Evolutionary conservation across 2,329 filamentous ascomycete species (phyloP).

Genomic region (Botrytis galanthina): DNA sequence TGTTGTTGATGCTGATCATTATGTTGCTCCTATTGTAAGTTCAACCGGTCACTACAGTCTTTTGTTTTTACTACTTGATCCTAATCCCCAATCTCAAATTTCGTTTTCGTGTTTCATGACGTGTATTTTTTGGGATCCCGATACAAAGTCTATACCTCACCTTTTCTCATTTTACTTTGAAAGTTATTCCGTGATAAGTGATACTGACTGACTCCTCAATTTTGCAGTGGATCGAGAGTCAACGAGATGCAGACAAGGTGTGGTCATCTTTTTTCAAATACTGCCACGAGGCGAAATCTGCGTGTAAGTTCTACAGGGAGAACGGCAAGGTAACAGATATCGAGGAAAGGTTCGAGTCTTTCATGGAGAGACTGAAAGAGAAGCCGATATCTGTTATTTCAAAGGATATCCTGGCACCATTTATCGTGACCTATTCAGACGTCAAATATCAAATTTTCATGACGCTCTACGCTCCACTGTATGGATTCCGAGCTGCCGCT

Average conservation of each 20-base stretch:
- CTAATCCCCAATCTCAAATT: not conserved
- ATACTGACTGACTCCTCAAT: not conserved
- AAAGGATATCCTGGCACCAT: conserved; percentile 24
- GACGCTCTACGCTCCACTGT: conserved; percentile 34
- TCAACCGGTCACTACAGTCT: not conserved
- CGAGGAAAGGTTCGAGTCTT: conserved; percentile 29
- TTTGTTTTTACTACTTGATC: not conserved
- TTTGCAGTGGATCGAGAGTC: conserved; percentile 25
- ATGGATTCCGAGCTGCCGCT: conserved; percentile 31
- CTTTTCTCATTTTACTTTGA: not conserved
- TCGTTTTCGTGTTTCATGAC: too few relatives aligned
- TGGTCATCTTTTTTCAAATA: conserved; percentile 35
- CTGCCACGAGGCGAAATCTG: conserved; percentile 38
- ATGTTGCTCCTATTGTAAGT: conserved; percentile 26
- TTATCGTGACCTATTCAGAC: conserved; percentile 34
- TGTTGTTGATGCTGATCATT: conserved; percentile 35
- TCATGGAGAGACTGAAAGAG: conserved; percentile 45
- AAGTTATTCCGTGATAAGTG: not conserved
- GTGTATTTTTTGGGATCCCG: too few relatives aligned
- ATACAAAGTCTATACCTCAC: not conserved
- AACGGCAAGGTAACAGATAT: conserved; percentile 31
- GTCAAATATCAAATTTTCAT: conserved; percentile 34
- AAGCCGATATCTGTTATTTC: conserved; percentile 33
- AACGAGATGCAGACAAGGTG: conserved; percentile 35
- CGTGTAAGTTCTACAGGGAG: conserved; percentile 33